Evolutionary conservation across 805 yeast genomes (phyloP), one percentile per base, ranked within the genome.

Genomic region (Wickerhamomyces hampshirensis): DNA sequence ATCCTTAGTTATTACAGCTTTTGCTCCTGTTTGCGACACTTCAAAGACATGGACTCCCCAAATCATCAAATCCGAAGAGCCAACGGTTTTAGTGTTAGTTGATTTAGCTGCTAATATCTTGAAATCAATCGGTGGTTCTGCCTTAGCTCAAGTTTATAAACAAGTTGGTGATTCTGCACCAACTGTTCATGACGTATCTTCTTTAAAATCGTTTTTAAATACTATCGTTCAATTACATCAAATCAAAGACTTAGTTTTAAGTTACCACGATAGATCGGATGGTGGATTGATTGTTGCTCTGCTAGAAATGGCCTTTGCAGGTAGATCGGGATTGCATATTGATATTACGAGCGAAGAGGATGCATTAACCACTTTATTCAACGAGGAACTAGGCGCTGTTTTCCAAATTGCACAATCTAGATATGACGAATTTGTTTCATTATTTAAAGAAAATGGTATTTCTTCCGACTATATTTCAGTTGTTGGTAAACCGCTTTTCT

Each of bases 221-320:
- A 69, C 94, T 11, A 64, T 86, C 42, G 68, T 81, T 40, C 71
- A 66, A n/a, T 69, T 93, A 53, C 99, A 93, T 58, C 69, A 74
- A 51, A 47, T 58, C 24, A 70, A 51, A 23, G 51, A 75, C 34
- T 42, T 73, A 29, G 89, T 93, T 11, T 70, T 80, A 56, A 84
- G 97, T 4, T 93, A 93, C 66, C 98, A 93, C 58, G 98, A 93
- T 62, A 73, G 91, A 54, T 85, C 96, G 16, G 98, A 93, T 61
- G 98, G 98, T 73, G 98, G 98, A 57, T 69, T 91, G 55, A 66
- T 89, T 40, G 80, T 84, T 30, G 80, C 98, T 8, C 67, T 85
- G 31, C 65, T 83, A 30, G 98, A 93, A 67, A 93, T 93, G 98
- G 95, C 96, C 1, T 93, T 93, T 65, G 96, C 98, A 30, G 89